Base-by-base conservation (phyloP, 225 moss, liverwort and hornwort species). In the Thuidium tamariscinum region DNA sequence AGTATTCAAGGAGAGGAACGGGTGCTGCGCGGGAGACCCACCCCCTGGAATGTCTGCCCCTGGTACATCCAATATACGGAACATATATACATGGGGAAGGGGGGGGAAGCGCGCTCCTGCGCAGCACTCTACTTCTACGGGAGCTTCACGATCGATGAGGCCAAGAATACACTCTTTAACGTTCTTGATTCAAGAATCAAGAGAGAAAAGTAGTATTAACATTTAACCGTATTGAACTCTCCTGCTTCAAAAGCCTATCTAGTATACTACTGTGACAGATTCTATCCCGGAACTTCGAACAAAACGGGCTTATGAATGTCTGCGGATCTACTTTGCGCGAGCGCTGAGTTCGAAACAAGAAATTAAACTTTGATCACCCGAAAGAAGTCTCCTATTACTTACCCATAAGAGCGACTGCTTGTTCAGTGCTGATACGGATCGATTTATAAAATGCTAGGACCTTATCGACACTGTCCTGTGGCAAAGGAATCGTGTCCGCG, bases 351-450 rank as follows among this genome's bases (percentile, higher is more conserved):
- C 1, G 14, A n/a, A 46, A 23, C 66, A 26, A 55, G 36, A 55
- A 64, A 29, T 34, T 16, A 15, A 59, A 63, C 39, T 23, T 37
- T 10, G 39, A 21, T 57, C 63, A 65, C 64, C 26, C 68, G 55
- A 64, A 39, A 39, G 5, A 29, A 56, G 26, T n/a, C 18, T 59
- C 37, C 27, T 61, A 9, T 13, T 42, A n/a, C 81, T 86, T 64
- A 95, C 95, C 95, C 61, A 93, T 80, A 16, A 95, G 84, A 69
- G 95, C 91, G 32, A 95, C 93, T 21, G 92, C 92, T 77, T 91
- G 73, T 56, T 89, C 91, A 16, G 92, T 89, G 54, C 52, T 78
- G 39, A 95, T 80, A 16, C 89, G 91, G 11, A 92, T 84, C 6
- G 64, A 44, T 13, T 18, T 16, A 44, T 60, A 95, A 75, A 89